A percentile compares a stretch with the other conserved stretches of the same genome.
Evolutionary conservation across 129 eudicot genomes (phyloP).

Genomic region (Pulicaria dysenterica): DNA sequence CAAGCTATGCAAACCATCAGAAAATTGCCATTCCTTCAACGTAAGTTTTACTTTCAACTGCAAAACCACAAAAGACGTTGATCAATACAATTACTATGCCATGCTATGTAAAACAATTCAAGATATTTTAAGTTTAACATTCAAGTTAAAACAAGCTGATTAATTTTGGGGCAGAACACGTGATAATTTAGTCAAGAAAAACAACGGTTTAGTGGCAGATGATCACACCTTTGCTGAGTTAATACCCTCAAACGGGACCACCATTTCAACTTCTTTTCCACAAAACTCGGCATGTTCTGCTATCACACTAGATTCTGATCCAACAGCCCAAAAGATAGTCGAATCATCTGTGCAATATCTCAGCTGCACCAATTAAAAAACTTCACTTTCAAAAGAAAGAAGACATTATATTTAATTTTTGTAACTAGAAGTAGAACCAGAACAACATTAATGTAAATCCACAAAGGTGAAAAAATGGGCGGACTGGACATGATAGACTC

Average conservation of each 20-base stretch:
- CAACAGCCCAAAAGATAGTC: constrained; percentile 96
- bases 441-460: neutral
- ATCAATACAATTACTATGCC: neutral
- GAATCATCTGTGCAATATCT: constrained; percentile 85
- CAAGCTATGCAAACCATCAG: constrained; percentile 79
- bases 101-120: neutral
- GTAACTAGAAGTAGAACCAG: neutral
- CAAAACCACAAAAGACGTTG: constrained; percentile 15
- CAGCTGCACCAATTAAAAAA: constrained; percentile 49
- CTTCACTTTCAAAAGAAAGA: neutral
- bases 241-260: constrained; percentile 81
- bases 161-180: neutral
- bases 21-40: constrained; percentile 91
- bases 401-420: neutral
- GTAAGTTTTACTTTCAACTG: constrained; percentile 86
- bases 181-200: neutral
- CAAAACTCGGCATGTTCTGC: constrained; percentile 73
- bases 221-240: constrained; percentile 73
- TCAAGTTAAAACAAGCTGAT: neutral
- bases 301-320: constrained; percentile 70
- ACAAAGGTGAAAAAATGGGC: neutral
- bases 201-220: neutral
- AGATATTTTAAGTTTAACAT: neutral
- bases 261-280: constrained; percentile 88
- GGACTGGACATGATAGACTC: neutral